phyloP scores from a whole-genome alignment of 2,329 filamentous ascomycete genomes.

The Arthrobotrys musiformis region DNA sequence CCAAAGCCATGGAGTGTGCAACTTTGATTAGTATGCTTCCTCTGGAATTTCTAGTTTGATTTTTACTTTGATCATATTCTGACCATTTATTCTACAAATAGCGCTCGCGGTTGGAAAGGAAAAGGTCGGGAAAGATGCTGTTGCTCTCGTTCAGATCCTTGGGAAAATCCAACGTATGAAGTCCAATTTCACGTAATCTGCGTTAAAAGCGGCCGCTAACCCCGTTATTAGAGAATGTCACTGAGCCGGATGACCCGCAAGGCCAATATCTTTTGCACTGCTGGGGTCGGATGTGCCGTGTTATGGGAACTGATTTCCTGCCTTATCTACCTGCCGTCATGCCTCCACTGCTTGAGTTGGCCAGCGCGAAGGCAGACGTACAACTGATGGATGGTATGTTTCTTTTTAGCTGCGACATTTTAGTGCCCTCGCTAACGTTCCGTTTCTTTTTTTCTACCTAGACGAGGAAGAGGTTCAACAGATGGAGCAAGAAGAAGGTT shows the following conservation, averaged over 20 bases:
- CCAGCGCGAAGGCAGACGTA: slow-evolving; percentile 95
- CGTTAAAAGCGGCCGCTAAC: slow-evolving; percentile 19
- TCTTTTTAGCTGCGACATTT: not conserved
- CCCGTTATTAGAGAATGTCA: slow-evolving; percentile 70
- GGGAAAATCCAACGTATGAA: slow-evolving; percentile 78
- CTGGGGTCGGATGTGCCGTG: slow-evolving; percentile 98
- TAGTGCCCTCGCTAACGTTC: not conserved
- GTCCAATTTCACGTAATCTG: too few species aligned
- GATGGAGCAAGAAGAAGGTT: slow-evolving; percentile 93
- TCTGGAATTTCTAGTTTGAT: not conserved
- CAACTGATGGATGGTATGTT: slow-evolving; percentile 78
- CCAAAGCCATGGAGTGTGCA: slow-evolving; percentile 99
- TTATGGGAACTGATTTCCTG: slow-evolving; percentile 88
- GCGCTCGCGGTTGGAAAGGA: slow-evolving; percentile 94
- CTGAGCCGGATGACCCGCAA: slow-evolving; percentile 92
- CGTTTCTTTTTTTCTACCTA: slow-evolving; percentile 21
- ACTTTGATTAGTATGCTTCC: slow-evolving; percentile 75
- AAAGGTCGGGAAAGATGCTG: slow-evolving; percentile 85
- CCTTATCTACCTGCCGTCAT: slow-evolving; percentile 93
- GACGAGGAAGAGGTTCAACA: slow-evolving; percentile 94
- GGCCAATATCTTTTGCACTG: slow-evolving; percentile 97
- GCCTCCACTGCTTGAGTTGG: slow-evolving; percentile 89
- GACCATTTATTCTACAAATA: slow-evolving; percentile 33
- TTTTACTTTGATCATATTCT: not conserved
- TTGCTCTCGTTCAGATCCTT: slow-evolving; percentile 86